Percentiles rank a stretch among this genome's conserved stretches.
phyloP scores from a whole-genome alignment of 768 basidiomycete species.

The Pleurotus salmoneostramineus region DNA sequence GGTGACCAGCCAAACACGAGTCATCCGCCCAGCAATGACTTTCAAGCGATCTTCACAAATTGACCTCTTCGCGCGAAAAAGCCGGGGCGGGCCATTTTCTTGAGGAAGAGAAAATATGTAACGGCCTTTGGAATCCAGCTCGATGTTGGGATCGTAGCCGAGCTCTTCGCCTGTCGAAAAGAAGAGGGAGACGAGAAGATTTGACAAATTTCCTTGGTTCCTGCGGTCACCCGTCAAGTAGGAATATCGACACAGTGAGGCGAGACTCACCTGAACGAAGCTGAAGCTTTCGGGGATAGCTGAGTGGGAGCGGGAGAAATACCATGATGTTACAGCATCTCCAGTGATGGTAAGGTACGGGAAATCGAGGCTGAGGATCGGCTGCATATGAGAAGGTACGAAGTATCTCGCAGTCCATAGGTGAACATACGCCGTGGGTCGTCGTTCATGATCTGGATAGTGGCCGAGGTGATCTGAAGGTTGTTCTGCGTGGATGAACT shows the following conservation, averaged over 20 bases:
- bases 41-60: background rate
- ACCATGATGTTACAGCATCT: slow-evolving; percentile 12
- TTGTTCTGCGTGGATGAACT: background rate
- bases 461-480: background rate
- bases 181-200: slow-evolving; percentile 15
- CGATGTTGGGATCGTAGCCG: slow-evolving; percentile 10
- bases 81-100: background rate
- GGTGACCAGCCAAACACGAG: slow-evolving; percentile 11
- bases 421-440: slow-evolving; percentile 19
- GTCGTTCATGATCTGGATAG: slow-evolving; percentile 18
- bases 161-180: slow-evolving; percentile 15
- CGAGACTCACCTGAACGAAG: background rate
- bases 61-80: background rate
- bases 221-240: background rate
- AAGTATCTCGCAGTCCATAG: slow-evolving; percentile 14
- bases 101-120: background rate
- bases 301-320: slow-evolving; percentile 16
- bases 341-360: slow-evolving; percentile 13
- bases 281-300: slow-evolving; percentile 11
- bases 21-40: slow-evolving; percentile 7
- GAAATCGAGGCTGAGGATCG: background rate
- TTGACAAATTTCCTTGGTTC: slow-evolving; percentile 12
- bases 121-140: background rate
- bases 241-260: background rate
- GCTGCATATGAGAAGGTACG: too few species aligned